phyloP scores from a whole-genome alignment of 169 alveolate species.

The Cryptosporidium ubiquitum region DNA sequence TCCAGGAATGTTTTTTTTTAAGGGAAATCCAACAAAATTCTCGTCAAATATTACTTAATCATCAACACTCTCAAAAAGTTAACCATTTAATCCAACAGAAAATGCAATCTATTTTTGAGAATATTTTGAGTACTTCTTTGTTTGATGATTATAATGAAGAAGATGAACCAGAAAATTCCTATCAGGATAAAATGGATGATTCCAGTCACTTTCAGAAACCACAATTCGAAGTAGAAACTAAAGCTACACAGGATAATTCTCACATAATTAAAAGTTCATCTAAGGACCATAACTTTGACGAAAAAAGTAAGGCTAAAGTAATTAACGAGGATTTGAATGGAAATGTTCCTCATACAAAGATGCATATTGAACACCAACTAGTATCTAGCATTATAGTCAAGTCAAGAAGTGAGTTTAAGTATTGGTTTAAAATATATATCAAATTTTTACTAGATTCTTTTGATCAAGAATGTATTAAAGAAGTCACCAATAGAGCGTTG shows the following conservation, averaged over 20 bases:
- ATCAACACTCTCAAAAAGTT: background rate
- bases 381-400: conserved; percentile 8
- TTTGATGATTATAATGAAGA: background rate
- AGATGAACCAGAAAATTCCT: background rate
- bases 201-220: background rate
- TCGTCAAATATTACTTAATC: background rate
- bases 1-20: conserved; percentile 6
- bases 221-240: background rate
- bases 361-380: conserved; percentile 68
- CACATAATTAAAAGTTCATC: background rate
- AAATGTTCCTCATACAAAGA: conserved; percentile 4
- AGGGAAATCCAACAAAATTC: conserved; percentile 53
- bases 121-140: background rate
- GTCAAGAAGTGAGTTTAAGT: conserved; percentile 37
- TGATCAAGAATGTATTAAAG: background rate
- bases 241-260: background rate
- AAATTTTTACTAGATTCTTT: conserved; percentile 36
- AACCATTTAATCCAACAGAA: background rate
- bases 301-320: background rate
- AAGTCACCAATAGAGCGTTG: background rate
- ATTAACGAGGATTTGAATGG: background rate
- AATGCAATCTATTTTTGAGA: conserved; percentile 3
- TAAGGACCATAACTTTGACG: background rate
- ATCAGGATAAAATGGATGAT: background rate
- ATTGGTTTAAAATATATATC: conserved; percentile 50